Evolutionary conservation across 169 alveolate genomes (phyloP), one percentile per base, ranked within the genome.

Genomic region (Theileria annulata): DNA sequence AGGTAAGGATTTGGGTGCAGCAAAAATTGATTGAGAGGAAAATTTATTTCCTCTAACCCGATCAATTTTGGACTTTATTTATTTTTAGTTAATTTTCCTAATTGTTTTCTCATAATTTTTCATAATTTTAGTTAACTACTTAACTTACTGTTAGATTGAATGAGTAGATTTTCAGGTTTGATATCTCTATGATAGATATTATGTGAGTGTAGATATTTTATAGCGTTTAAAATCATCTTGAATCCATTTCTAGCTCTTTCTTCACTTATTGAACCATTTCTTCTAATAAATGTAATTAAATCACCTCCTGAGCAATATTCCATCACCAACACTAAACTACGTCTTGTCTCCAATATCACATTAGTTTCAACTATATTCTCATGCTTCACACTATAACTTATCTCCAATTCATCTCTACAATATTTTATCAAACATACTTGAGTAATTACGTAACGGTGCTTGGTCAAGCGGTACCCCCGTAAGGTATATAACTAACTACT

Each of bases 291-390:
- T 56, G 93, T 91, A 62, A 94, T 94, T 67, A 96, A 73, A 81
- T 96, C 98, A 10, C 98, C 98, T 21, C 97, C 98, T 70, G 93
- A 92, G 66, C 94, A 88, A 80, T 92, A 92, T 60, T 96, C 98
- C 94, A 92, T 91, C 25, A 93, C 88, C 47, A 93, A 81, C 75
- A 89, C 89, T 75, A 94, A 75, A 49, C 87, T 77, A n/a, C 87
- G 91, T 28, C 72, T 84, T 42, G 96, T 87, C 58, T 93, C 96
- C 19, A 92, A 60, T 19, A 88, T 75, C 25, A 83, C 92, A 30
- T 86, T 73, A 31, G 95, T 85, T 60, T 92, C 83, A 42, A 93
- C 95, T 64, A 93, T 85, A 69, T 77, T 80, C 2, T 93, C 93
- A 60, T 93, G 95, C 35, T 86, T 89, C 80, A 93, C 75, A 37